Base-by-base conservation (phyloP, 441 rosid species). In the Adansonia rubrostipa region DNA sequence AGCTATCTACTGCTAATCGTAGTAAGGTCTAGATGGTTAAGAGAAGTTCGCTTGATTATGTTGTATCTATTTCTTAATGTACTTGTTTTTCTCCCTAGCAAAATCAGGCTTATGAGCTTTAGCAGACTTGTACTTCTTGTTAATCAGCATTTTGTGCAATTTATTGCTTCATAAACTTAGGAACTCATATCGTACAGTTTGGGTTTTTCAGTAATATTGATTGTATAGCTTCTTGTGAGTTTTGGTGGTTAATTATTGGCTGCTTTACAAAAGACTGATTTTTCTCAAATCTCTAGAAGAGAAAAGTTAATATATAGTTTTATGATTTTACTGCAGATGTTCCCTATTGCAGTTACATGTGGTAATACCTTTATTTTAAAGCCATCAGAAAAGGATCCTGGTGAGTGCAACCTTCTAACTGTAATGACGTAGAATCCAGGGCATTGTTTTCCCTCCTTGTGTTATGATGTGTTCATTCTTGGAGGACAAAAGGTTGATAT, bases 351-450 rank as follows among this genome's bases (percentile, higher is more conserved):
- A 11, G 93, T 90, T 78, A 89, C 99, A 17, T 92, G 99, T 81
- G 99, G 99, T 40, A 95, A 95, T 83, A 95, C 99, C 47, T 92
- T 83, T 90, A 84, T 95, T 77, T 84, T 93, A 64, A 95, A 95
- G 93, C 99, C 98, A 81, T 92, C 98, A 1, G 99, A 95, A 84
- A 95, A 95, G 86, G 98, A 93, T 84, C 99, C 99, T 1, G 99
- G 99, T 91, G 81, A 85, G 77, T 75, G 9, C 75, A 48, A 42
- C 67, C 58, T 67, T 81, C 65, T 45, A 36, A 56, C 8, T 53
- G 9, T 42, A 66, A 40, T 65, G 22, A 19, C 14, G 20, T 76
- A 11, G 42, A n/a, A 51, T 36, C 42, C 44, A 1, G 13, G 65
- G 19, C n/a, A 19, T 65, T 51, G 10, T 20, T 65, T 76, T 76